Evolutionary conservation across 768 basidiomycete genomes (phyloP).

Genomic region (Lanmaoa pseudosensibilis): DNA sequence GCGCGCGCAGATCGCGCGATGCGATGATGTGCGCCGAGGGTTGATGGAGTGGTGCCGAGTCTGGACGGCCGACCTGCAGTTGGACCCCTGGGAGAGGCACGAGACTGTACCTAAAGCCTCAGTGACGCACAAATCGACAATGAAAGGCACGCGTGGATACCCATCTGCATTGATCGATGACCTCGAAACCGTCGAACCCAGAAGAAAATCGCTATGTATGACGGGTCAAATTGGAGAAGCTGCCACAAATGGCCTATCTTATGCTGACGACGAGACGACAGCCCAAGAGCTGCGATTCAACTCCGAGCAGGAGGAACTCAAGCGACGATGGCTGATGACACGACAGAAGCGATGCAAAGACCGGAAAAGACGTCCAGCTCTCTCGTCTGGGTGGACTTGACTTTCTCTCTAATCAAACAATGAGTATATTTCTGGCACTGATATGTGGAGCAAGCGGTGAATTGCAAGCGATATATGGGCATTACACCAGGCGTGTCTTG

Average conservation of each 20-base stretch:
- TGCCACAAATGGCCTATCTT: not conserved
- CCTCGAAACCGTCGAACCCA: not conserved
- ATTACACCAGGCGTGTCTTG: not conserved
- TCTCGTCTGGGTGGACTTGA: not conserved
- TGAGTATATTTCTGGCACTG: not conserved
- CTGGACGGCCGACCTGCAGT: not conserved
- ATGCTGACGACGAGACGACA: not conserved
- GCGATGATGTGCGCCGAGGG: not conserved
- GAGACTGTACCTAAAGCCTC: not conserved
- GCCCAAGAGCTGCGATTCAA: not conserved
- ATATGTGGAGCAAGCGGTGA: not conserved
- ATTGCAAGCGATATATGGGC: not conserved
- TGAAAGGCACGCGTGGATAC: not conserved
- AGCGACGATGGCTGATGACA: slow-evolving; percentile 7
- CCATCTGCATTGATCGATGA: not conserved
- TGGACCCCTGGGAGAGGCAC: not conserved
- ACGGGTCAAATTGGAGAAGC: not conserved
- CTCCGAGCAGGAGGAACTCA: slow-evolving; percentile 11
- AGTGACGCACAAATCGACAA: not conserved
- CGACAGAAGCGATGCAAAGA: not conserved
- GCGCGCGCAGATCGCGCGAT: slow-evolving; percentile 5
- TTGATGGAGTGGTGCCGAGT: slow-evolving; percentile 15
- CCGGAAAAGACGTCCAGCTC: not conserved
- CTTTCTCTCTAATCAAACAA: not conserved
- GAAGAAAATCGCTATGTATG: not conserved